Base-by-base conservation (phyloP, 345 rosid genomes). In the Eutrema heterophyllum region DNA sequence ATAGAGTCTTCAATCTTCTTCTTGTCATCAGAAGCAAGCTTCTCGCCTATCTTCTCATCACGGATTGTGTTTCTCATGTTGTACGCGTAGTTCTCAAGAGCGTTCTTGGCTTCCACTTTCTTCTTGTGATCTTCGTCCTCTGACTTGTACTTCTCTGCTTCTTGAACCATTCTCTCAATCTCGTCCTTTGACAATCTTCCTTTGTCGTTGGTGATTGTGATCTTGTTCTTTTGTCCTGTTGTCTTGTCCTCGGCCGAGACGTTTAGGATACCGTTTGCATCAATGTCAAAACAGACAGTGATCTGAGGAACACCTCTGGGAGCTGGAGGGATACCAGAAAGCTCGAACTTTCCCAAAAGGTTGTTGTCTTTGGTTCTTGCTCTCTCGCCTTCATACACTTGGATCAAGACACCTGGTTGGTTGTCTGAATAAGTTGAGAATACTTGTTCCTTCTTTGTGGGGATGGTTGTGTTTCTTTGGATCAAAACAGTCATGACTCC, bases 301-400 rank as follows among this genome's bases (percentile, higher is more conserved):
- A 88, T 88, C 64, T 88, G 89, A 21, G 94, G 94, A 35, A 89
- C 91, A 54, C 91, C 91, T 69, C 94, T 83, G 1, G 94, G 94
- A 2, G 94, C 94, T 1, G 94, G 94, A 57, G 91, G 94, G 61
- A 88, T 88, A 24, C 94, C 94, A 0, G 91, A 88, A 4, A 88
- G 89, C 81, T 88, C 91, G 0, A 88, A 88, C 58, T 88, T 86
- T 8, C 94, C 94, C 9, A 89, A 67, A 68, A 89, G 75, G 61
- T 89, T 89, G 80, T 88, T 88, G 73, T 88, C 94, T 60, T 85
- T 84, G 5, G 94, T 88, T 69, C 94, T 88, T 6, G 94, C 84
- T 65, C 94, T 80, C 62, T 88, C 94, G 16, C 94, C 94, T 59
- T 88, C 94, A 1, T 82, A 89, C 0, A 89, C 94, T 79, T 89